Evolutionary conservation across 768 basidiomycete species (phyloP).

Genomic region (Neoboletus subvelutipes): DNA sequence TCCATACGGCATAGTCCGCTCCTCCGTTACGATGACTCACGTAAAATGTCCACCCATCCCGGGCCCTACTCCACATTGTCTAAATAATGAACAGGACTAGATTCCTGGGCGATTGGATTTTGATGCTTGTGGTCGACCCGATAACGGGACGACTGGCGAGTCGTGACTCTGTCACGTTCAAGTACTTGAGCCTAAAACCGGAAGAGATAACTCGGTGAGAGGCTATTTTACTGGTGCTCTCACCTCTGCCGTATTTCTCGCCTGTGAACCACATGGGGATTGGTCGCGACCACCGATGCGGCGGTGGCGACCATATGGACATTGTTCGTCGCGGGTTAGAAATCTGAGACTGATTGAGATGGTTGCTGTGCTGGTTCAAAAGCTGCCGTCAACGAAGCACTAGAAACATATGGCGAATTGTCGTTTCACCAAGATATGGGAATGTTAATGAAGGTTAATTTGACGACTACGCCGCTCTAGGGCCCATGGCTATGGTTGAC

Average conservation of each 20-base stretch:
- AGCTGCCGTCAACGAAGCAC: constrained; percentile 21
- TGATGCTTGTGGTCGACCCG: neutral
- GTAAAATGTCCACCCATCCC: constrained; percentile 22
- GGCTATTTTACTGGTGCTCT: neutral
- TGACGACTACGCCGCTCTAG: constrained; percentile 17
- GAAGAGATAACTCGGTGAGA: neutral
- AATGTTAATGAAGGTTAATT: constrained; percentile 21
- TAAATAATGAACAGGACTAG: neutral
- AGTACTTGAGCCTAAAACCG: neutral
- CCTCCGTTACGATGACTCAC: constrained; percentile 11
- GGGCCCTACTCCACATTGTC: neutral
- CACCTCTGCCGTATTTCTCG: neutral
- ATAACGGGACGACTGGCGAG: neutral
- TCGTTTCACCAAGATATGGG: constrained; percentile 22
- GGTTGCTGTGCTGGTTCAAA: constrained; percentile 10
- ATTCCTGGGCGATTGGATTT: neutral
- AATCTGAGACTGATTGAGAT: constrained; percentile 3
- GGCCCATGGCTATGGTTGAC: constrained; percentile 1
- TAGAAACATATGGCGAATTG: constrained; percentile 9
- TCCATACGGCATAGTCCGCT: constrained; percentile 10
- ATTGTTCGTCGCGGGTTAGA: constrained; percentile 3
- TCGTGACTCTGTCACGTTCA: neutral
- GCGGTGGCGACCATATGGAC: neutral
- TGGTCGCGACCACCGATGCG: neutral
- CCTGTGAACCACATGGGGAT: neutral